Conservation (phyloP, 768 basidiomycete species). For the Megacollybia marginata region DNA sequence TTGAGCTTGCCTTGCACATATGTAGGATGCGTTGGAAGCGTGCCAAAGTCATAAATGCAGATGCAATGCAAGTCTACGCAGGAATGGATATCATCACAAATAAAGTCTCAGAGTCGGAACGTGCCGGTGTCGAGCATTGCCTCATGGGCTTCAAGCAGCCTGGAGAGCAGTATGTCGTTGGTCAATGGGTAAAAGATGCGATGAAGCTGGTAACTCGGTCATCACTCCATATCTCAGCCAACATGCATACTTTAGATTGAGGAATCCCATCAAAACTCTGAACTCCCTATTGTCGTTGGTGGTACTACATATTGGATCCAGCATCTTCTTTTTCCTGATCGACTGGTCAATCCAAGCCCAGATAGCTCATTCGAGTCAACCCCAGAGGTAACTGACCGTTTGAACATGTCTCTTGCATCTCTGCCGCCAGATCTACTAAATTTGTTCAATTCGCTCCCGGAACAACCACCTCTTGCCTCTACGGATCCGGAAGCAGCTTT, state of each 20-base stretch:
- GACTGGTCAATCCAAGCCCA: slow-evolving; percentile 34
- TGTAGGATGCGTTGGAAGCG: slow-evolving; percentile 32
- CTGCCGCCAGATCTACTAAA: slow-evolving; percentile 39
- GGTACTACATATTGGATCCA: slow-evolving; percentile 98
- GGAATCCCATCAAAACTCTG: slow-evolving; percentile 51
- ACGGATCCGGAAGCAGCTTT: slow-evolving; percentile 50
- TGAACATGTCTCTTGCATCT: slow-evolving; percentile 32
- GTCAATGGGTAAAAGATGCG: slow-evolving; percentile 85
- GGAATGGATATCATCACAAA: slow-evolving; percentile 94
- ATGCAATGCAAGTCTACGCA: slow-evolving; percentile 94
- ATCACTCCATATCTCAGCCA: background rate
- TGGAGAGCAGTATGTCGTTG: slow-evolving; percentile 80
- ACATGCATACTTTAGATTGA: slow-evolving; percentile 47
- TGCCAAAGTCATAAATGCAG: slow-evolving; percentile 85
- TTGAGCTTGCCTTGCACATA: slow-evolving; percentile 73
- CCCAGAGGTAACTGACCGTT: slow-evolving; percentile 23
- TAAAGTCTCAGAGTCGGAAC: slow-evolving; percentile 76
- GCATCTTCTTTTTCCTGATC: slow-evolving; percentile 85
- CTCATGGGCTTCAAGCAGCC: slow-evolving; percentile 85
- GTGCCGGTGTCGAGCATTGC: slow-evolving; percentile 76
- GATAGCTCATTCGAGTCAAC: slow-evolving; percentile 3
- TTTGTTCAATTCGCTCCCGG: slow-evolving; percentile 53
- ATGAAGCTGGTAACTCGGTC: slow-evolving; percentile 50
- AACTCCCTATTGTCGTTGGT: slow-evolving; percentile 87
- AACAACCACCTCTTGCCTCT: slow-evolving; percentile 48